Evolutionary conservation across 306 rosid species (phyloP), one percentile per base, ranked within the genome.

Genomic region (Leucaena leucocephala): DNA sequence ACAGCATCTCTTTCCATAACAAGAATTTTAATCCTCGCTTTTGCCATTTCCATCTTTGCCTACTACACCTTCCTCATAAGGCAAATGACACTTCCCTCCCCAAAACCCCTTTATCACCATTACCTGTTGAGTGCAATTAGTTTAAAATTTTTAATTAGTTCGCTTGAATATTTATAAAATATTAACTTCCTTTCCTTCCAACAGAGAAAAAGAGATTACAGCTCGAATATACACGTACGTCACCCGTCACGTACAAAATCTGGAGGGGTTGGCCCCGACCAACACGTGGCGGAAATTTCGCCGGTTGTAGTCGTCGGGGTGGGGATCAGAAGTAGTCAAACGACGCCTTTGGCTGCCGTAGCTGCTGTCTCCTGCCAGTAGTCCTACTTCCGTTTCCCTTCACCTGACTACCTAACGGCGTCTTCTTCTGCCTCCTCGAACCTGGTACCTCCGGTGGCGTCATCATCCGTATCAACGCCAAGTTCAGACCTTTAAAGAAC

Each of bases 401-500:
- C 4, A 5, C 83, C 1, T 59, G 66, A 9, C 2, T 6, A 9
- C 2, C 7, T 5, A 14, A 78, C 88, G 93, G 83, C 80, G 85
- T 80, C 89, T 93, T 83, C 62, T 81, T 90, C 0, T 74, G 75
- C 77, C 88, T 77, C 8, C 84, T 82, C 3, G 82, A 36, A 0
- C 87, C 84, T 3, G 96, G 92, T 1, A 92, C 50, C 71, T 88
- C 92, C 49, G 97, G 98, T 38, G 99, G 99, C 10, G 84, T 36
- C 1, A 91, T 74, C 50, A 91, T 93, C 74, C 99, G 78, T 5
- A 95, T 82, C 36, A 95, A 81, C 0, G 98, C 97, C 48, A 93
- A 71, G 76, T 91, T 95, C 10, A 95, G 84, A 2, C 90, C 88
- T 7, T 76, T 87, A 57, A 95, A 95, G 83, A 93, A 93, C 0